Base-by-base conservation (phyloP, 345 rosid species). In the Combretum micranthum region DNA sequence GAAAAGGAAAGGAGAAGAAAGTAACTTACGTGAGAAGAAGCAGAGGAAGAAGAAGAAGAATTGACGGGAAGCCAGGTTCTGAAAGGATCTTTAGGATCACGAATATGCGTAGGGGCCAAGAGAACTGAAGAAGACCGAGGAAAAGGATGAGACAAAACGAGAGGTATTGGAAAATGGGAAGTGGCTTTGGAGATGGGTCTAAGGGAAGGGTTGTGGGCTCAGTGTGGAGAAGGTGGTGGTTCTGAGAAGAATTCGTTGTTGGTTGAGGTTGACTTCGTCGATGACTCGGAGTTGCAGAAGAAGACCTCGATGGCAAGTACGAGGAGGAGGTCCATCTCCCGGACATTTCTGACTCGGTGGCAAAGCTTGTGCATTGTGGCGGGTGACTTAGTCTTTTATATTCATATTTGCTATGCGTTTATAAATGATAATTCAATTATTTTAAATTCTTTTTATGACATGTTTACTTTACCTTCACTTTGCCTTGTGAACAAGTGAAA, bases 41-140 rank as follows among this genome's bases (percentile, higher is more conserved):
- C 82, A 10, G 59, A 47, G n/a, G 72, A 59, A 47, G 69, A 1
- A 2, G 65, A 60, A 43, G 43, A 0, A 11, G 57, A 42, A 20
- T 51, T 51, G 53, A 63, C 16, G 0, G 77, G 75, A 47, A 74
- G 19, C 83, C 79, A 74, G 22, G 47, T 78, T 59, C 77, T 65
- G 20, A 47, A 37, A 61, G 75, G 77, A 20, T 78, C 77, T 2
- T 49, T 46, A 1, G 79, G 72, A 63, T 78, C 50, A 0, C 77
- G 79, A 46, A 74, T 60, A 64, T 74, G 83, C 44, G 83, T 68
- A 22, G 77, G 77, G 32, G 83, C 79, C 61, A 45, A 46, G 5
- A 69, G 55, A 71, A 57, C 69, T 78, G 79, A 10, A 78, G 63
- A 55, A 68, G 51, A 14, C 56, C 68, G 19, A 74, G 72, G 56